phyloP scores from a whole-genome alignment of 257 asterid species.

The Jacaranda mimosifolia region DNA sequence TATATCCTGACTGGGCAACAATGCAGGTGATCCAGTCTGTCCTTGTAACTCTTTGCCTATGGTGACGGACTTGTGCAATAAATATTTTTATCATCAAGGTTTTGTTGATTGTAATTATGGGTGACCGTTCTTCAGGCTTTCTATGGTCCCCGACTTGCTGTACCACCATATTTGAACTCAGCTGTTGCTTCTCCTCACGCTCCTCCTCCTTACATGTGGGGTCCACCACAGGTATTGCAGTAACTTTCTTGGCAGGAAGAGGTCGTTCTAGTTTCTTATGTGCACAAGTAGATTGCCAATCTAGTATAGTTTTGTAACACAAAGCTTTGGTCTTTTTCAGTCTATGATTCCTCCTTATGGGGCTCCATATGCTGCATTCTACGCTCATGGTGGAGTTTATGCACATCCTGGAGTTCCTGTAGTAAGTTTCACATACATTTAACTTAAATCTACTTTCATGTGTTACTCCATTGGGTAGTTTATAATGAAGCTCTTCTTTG shows the following conservation, averaged over 20 bases:
- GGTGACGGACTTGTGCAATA: neutral
- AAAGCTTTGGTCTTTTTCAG: conserved; percentile 47
- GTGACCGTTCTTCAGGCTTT: conserved; percentile 63
- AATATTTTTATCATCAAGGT: neutral
- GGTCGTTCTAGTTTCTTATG: conserved; percentile 15
- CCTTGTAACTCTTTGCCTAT: neutral
- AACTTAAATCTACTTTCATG: neutral
- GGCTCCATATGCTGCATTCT: conserved; percentile 86
- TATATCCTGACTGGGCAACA: conserved; percentile 95
- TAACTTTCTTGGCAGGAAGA: neutral
- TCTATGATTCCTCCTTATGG: conserved; percentile 94
- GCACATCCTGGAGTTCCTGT: conserved; percentile 87
- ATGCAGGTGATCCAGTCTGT: conserved; percentile 72
- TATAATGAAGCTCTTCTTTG: neutral
- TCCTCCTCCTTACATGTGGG: conserved; percentile 95
- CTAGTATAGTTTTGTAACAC: conserved; percentile 10
- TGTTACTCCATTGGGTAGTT: neutral
- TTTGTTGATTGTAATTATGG: conserved; percentile 13
- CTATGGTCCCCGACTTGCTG: conserved; percentile 95
- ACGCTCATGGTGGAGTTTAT: conserved; percentile 87
- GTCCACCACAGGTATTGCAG: conserved; percentile 84
- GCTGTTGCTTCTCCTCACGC: conserved; percentile 83
- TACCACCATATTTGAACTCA: conserved; percentile 87
- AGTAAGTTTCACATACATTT: conserved; percentile 56
- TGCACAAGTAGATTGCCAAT: conserved; percentile 4